Evolutionary conservation across 2,329 filamentous ascomycete species (phyloP).

Genomic region (Stemphylium beticola): DNA sequence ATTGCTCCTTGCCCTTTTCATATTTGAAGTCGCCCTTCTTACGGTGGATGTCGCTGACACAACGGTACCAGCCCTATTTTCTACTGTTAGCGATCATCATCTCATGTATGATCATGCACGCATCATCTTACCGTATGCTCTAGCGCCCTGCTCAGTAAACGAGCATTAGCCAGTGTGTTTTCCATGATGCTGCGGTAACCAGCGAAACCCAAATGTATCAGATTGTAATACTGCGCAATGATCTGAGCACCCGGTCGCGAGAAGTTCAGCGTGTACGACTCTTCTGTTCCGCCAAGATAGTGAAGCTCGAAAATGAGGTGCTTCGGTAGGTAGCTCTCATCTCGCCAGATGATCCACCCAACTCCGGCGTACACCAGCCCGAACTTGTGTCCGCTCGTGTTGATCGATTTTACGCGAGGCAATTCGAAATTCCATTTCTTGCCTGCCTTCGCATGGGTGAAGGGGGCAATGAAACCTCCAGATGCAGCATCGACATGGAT

Average conservation of each 20-base stretch:
- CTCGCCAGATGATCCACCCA: slow-evolving; percentile 65
- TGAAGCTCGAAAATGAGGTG: slow-evolving; percentile 73
- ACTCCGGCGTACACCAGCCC: slow-evolving; percentile 71
- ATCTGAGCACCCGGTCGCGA: slow-evolving; percentile 73
- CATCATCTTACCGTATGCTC: slow-evolving; percentile 58
- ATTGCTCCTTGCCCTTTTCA: slow-evolving; percentile 51
- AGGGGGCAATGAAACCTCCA: slow-evolving; percentile 68
- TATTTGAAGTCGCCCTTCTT: slow-evolving; percentile 57
- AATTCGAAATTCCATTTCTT: slow-evolving; percentile 69
- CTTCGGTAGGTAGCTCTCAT: slow-evolving; percentile 68
- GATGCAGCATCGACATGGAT: slow-evolving; percentile 70
- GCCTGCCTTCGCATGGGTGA: slow-evolving; percentile 62
- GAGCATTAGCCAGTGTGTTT: slow-evolving; percentile 69
- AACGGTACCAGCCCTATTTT: slow-evolving; percentile 61
- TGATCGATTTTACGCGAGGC: slow-evolving; percentile 70
- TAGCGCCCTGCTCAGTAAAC: slow-evolving; percentile 66
- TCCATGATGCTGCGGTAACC: slow-evolving; percentile 69
- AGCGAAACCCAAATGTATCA: slow-evolving; percentile 71
- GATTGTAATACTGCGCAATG: slow-evolving; percentile 75
- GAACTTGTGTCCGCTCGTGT: slow-evolving; percentile 68
- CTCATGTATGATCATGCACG: not conserved
- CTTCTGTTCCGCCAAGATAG: slow-evolving; percentile 74
- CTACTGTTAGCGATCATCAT: not conserved
- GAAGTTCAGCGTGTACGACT: slow-evolving; percentile 75
- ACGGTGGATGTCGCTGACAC: slow-evolving; percentile 69